Conservation (phyloP, 139 green algal species). For the Auxenochlorella pyrenoidosa region DNA sequence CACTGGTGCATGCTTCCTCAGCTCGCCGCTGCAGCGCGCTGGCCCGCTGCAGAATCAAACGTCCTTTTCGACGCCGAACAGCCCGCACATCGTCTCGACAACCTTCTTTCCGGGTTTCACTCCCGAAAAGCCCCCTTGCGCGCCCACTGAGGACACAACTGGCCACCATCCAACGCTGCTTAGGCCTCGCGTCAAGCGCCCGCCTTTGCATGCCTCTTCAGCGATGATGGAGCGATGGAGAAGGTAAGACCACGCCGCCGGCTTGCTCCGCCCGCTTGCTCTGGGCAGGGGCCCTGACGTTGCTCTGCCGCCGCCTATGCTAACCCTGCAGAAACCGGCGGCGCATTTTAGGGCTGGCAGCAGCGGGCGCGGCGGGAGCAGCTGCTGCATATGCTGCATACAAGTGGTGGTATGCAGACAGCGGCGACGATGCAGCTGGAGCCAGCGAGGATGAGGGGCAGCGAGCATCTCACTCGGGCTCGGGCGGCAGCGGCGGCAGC, state of each 20-base stretch:
- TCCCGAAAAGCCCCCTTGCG: too few relatives aligned
- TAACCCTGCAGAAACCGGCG: constrained; percentile 27
- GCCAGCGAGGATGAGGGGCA: neutral
- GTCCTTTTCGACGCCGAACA: too few relatives aligned
- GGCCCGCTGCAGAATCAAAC: too few relatives aligned
- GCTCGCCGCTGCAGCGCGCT: too few relatives aligned
- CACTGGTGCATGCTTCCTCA: too few relatives aligned
- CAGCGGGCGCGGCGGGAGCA: constrained; percentile 25
- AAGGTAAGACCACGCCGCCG: neutral
- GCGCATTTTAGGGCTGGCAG: constrained; percentile 4
- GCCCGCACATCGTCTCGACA: too few relatives aligned
- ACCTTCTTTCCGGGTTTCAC: too few relatives aligned
- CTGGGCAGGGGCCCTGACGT: neutral
- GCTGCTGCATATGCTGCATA: constrained; percentile 40
- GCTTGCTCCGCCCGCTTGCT: neutral
- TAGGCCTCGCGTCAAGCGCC: neutral
- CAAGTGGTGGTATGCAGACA: constrained; percentile 8
- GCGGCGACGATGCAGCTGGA: too few relatives aligned
- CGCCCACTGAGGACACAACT: too few relatives aligned
- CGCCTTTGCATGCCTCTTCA: too few relatives aligned
- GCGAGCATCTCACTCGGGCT: neutral
- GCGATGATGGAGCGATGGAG: constrained; percentile 18
- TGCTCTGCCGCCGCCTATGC: neutral
- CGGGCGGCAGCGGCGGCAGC: neutral
- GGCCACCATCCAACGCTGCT: too few relatives aligned